Evolutionary conservation across 2,329 filamentous ascomycete genomes (phyloP), one percentile per base, ranked within the genome.

Genomic region (Orbilia brochopaga): DNA sequence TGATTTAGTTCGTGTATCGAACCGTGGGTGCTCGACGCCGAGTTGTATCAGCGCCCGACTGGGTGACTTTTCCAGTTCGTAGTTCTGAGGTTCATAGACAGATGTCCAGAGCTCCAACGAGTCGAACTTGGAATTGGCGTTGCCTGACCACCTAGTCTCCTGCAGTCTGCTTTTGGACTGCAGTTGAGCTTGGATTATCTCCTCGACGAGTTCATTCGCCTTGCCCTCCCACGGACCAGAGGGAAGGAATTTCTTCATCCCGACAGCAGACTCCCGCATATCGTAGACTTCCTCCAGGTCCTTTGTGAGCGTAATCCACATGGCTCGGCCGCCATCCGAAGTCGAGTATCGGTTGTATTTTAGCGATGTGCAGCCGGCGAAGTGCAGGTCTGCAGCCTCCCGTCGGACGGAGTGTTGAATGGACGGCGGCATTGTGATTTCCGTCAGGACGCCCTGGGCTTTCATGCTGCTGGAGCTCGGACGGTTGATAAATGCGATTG

Each of bases 131-230:
- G 67, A 72, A 23, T 72, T 65, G 11, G 60, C 63, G 21, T 73
- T 65, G 19, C 63, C 63, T 2, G 69, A 67, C 69, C 61, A 67
- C 48, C 69, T 60, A 13, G 54, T 66, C 53, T 73, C 69, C 21
- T 66, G 63, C 4, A 73, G 17, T 24, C 63, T 32, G 13, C 21
- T 56, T 24, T 73, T 73, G 2, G 88, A 89, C 79, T 97, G 93
- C 13, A 97, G 87, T 74, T 88, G 87, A 7, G 92, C 92, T 80
- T 93, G 95, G 53, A 88, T 86, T 11, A 97, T 83, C 74, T 97
- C 94, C 79, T 97, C 93, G 27, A 87, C 87, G 80, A 91, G 88
- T 72, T 88, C 90, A 17, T 83, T 82, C 0, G 89, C 90, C 78
- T 88, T 92, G 24, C 87, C 88, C 77, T 96, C 90, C 76, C 93